Conservation (phyloP, 2,329 filamentous ascomycete genomes). For the Fusarium nygamai region DNA sequence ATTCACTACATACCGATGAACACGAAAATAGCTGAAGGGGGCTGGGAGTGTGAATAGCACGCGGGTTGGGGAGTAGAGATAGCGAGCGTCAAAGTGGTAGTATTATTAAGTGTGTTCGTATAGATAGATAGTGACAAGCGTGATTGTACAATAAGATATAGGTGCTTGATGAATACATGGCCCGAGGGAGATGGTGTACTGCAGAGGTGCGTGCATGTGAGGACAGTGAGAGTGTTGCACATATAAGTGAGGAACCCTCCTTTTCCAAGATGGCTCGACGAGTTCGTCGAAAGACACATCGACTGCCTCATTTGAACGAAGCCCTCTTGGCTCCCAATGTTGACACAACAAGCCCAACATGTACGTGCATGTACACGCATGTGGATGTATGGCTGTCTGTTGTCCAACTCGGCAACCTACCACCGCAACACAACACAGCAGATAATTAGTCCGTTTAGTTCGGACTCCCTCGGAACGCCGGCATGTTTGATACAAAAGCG, state of each 20-base stretch:
- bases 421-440: slow-evolving; percentile 5
- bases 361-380: not conserved
- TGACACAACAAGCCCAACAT: not conserved
- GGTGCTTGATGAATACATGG: slow-evolving; percentile 34
- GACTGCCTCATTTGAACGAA: not conserved
- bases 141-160: slow-evolving; percentile 35
- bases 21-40: not conserved
- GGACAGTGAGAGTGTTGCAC: slow-evolving; percentile 10
- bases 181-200: slow-evolving; percentile 25
- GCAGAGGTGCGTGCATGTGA: slow-evolving; percentile 10
- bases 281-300: not conserved
- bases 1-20: not conserved
- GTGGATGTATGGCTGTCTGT: not conserved
- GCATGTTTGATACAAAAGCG: slow-evolving; percentile 36
- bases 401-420: not conserved
- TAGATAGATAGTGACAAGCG: slow-evolving; percentile 24
- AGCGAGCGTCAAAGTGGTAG: slow-evolving; percentile 19
- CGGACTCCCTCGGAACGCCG: slow-evolving; percentile 28
- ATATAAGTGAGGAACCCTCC: slow-evolving; percentile 16
- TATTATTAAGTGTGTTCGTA: slow-evolving; percentile 34
- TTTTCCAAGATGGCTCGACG: not conserved
- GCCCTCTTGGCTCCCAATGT: not conserved
- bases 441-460: slow-evolving; percentile 19
- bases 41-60: slow-evolving; percentile 5
- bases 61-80: not conserved